These are phyloP conservation scores for Pyrus pyrifolia DNA, from an alignment of 306 rosid species.

Conservation along the genomic window DNA sequence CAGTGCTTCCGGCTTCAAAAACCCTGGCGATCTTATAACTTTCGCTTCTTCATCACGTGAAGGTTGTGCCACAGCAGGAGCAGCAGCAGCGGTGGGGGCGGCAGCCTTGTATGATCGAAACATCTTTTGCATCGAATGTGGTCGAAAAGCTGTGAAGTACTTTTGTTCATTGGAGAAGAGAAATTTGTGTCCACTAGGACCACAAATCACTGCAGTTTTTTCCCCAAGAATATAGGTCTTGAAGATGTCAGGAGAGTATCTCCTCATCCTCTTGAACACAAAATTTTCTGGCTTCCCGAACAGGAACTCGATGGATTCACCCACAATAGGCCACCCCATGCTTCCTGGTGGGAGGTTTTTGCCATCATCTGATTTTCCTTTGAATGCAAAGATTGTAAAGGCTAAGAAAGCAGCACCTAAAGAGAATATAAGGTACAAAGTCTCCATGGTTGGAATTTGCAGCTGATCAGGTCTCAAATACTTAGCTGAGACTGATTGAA, in stretches of 20 bases:
- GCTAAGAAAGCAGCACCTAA: slow-evolving; percentile 10
- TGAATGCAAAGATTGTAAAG: slow-evolving; percentile 1
- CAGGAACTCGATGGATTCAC: slow-evolving; percentile 35
- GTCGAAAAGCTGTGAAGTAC: slow-evolving; percentile 24
- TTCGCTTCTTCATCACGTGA: background rate
- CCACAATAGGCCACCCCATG: slow-evolving; percentile 44
- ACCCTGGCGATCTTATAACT: slow-evolving; percentile 19
- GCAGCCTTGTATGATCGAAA: slow-evolving; percentile 11
- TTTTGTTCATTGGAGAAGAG: slow-evolving; percentile 40
- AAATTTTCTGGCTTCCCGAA: slow-evolving; percentile 29
- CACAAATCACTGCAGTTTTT: slow-evolving; percentile 39
- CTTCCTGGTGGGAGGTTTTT: slow-evolving; percentile 45
- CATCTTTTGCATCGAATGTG: slow-evolving; percentile 17
- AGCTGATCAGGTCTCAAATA: background rate
- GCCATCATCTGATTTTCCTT: background rate
- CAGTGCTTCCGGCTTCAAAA: slow-evolving; percentile 47
- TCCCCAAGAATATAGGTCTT: slow-evolving; percentile 42
- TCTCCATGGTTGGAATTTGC: slow-evolving; percentile 5
- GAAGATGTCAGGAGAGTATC: slow-evolving; percentile 36
- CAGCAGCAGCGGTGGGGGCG: background rate
- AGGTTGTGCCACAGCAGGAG: background rate
- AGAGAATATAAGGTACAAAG: slow-evolving; percentile 9
- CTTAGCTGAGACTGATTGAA: background rate
- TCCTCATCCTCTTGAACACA: slow-evolving; percentile 22
- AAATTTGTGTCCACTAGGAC: slow-evolving; percentile 41